These are phyloP conservation scores for Talaromyces sp. DNA, from an alignment of 2,329 filamentous ascomycete species.

Conservation along the genomic window DNA sequence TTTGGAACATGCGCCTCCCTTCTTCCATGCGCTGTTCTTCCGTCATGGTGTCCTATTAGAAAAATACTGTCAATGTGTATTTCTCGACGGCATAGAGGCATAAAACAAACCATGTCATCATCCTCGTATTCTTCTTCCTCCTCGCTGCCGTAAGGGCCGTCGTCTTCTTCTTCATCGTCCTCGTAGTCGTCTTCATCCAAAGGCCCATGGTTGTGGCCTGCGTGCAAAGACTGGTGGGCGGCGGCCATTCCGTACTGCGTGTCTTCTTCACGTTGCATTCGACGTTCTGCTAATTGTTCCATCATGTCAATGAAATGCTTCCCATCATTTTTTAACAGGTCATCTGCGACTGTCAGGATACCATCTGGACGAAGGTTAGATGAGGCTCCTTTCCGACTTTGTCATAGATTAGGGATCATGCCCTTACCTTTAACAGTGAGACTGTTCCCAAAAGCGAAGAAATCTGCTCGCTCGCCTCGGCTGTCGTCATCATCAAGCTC, in stretches of 20 bases:
- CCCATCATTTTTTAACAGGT: conserved; percentile 96
- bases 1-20: conserved; percentile 97
- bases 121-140: conserved; percentile 62
- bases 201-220: conserved; percentile 69
- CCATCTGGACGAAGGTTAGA: conserved; percentile 55
- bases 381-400: conserved; percentile 24
- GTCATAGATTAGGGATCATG: conserved; percentile 9
- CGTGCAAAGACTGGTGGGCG: conserved; percentile 55
- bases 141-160: conserved; percentile 49
- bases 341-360: conserved; percentile 96
- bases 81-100: not conserved
- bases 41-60: conserved; percentile 78
- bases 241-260: conserved; percentile 62
- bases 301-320: conserved; percentile 99
- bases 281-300: conserved; percentile 94
- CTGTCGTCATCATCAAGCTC: conserved; percentile 58
- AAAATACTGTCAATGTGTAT: not conserved
- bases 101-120: conserved; percentile 53
- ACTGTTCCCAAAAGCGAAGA: conserved; percentile 96
- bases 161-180: conserved; percentile 71
- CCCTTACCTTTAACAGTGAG: conserved; percentile 77
- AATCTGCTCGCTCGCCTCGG: conserved; percentile 65
- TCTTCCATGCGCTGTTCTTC: conserved; percentile 99
- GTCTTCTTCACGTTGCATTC: conserved; percentile 95
- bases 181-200: conserved; percentile 69